A percentile compares a stretch with the other conserved stretches of the same genome.
Conservation (phyloP, 257 asterid genomes). For the Knoxia roxburghii region DNA sequence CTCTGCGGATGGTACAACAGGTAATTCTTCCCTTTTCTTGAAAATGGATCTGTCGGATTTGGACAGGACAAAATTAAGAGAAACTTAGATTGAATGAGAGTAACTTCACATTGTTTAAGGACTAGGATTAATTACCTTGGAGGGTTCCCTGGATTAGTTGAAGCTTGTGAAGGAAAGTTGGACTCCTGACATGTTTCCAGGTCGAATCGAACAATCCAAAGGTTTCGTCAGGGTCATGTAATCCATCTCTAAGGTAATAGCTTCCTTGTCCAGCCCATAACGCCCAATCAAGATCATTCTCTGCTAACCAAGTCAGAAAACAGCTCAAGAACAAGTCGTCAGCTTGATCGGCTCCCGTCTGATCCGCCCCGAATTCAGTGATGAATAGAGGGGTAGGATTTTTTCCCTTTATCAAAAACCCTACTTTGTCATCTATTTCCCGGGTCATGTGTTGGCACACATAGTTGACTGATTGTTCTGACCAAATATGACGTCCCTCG, state of each 20-base stretch:
- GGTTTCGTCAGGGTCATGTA: conserved; percentile 29
- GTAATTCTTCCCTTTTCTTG: conserved; percentile 5
- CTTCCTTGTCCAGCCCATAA: conserved; percentile 59
- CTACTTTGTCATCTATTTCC: conserved; percentile 11
- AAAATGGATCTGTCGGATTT: conserved; percentile 30
- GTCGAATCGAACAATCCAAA: conserved; percentile 37
- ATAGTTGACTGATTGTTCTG: neutral
- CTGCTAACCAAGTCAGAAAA: conserved; percentile 33
- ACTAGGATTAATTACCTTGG: conserved; percentile 42
- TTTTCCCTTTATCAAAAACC: conserved; percentile 15
- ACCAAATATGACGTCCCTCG: conserved; percentile 1
- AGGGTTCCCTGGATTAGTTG: conserved; percentile 23
- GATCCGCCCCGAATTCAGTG: conserved; percentile 52
- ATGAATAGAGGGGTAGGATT: conserved; percentile 45
- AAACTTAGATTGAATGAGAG: neutral
- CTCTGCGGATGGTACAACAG: conserved; percentile 40
- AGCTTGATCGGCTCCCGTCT: conserved; percentile 14
- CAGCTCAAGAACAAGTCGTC: conserved; percentile 37
- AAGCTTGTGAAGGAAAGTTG: conserved; percentile 26
- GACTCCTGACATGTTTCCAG: conserved; percentile 38
- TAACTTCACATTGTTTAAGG: neutral
- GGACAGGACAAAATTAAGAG: neutral
- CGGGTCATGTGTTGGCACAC: conserved; percentile 11
- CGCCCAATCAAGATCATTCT: conserved; percentile 54
- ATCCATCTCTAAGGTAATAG: conserved; percentile 37